Conservation (phyloP, 495 filamentous ascomycete genomes). For the Chaetomium tenue region DNA sequence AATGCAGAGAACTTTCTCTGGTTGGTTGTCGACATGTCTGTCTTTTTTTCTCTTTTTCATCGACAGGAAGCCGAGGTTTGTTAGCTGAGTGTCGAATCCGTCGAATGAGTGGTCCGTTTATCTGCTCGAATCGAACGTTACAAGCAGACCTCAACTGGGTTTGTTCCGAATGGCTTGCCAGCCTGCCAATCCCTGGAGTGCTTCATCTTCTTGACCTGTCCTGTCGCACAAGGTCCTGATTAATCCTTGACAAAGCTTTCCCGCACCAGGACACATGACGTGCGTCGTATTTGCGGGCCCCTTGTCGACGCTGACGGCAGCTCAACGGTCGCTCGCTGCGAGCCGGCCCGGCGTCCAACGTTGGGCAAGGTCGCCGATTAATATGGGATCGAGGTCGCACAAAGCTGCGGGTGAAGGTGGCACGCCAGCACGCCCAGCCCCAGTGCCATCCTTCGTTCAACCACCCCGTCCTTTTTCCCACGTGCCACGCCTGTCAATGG, state of each 20-base stretch:
- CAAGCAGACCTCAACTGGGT: no score
- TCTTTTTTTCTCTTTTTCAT: not conserved
- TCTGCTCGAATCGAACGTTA: not conserved
- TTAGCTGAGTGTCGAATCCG: not conserved
- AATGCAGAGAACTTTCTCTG: constrained; percentile 20
- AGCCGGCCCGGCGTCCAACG: constrained; percentile 20
- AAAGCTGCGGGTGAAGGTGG: not conserved
- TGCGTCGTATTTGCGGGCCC: constrained; percentile 5
- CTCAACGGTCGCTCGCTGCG: not conserved
- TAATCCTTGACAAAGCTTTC: constrained; percentile 19
- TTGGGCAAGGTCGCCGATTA: constrained; percentile 20
- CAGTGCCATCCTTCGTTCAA: not conserved
- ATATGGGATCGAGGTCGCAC: constrained; percentile 15
- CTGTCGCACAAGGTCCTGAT: not conserved
- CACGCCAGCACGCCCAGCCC: no score
- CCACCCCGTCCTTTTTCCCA: not conserved
- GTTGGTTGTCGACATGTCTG: not conserved
- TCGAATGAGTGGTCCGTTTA: not conserved
- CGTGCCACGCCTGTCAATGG: not conserved
- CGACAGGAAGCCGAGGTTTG: constrained; percentile 7
- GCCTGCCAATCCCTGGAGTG: no score
- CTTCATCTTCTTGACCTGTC: not conserved
- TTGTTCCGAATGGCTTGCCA: not conserved
- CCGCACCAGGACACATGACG: constrained; percentile 3
- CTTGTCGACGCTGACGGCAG: not conserved